A percentile compares a stretch with the other conserved stretches of the same genome.
These are phyloP conservation scores for Candida odintsovae DNA, from an alignment of 805 yeast species.

Conservation along the genomic window DNA sequence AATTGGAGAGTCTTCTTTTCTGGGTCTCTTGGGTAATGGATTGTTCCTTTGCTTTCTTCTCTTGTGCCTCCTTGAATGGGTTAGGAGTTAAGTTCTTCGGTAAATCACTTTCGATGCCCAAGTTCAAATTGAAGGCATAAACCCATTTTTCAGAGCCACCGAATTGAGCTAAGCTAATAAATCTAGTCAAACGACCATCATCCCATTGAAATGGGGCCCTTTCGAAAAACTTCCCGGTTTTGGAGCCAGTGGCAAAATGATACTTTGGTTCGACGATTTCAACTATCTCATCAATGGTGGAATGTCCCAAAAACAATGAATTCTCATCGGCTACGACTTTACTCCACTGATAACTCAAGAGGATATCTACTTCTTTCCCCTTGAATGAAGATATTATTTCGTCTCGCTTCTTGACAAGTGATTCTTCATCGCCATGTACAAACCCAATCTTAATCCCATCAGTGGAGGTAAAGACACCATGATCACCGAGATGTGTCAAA, in stretches of 20 bases:
- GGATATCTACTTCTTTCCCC: conserved; percentile 40
- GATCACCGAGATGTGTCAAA: conserved; percentile 17
- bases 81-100: conserved; percentile 26
- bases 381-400: conserved; percentile 19
- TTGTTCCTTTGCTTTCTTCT: conserved; percentile 1
- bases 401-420: conserved; percentile 20
- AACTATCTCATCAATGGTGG: conserved; percentile 41
- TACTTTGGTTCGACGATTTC: conserved; percentile 51
- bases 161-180: conserved; percentile 58
- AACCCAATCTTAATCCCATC: conserved; percentile 46
- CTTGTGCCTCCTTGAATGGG: conserved; percentile 23
- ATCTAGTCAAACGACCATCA: conserved; percentile 45
- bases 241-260: conserved; percentile 55
- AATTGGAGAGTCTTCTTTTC: conserved; percentile 8
- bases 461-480: conserved; percentile 33
- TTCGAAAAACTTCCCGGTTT: conserved; percentile 45
- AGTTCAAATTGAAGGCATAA: conserved; percentile 59
- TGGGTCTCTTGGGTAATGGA: conserved; percentile 1
- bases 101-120: conserved; percentile 19
- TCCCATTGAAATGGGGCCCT: conserved; percentile 55
- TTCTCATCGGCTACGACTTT: conserved; percentile 39
- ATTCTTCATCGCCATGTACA: conserved; percentile 27
- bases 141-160: conserved; percentile 61
- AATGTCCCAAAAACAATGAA: conserved; percentile 39
- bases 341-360: conserved; percentile 62